Percentiles rank a stretch among this genome's conserved stretches.
Conservation (phyloP, 768 basidiomycete genomes). For the Calocera cornea region DNA sequence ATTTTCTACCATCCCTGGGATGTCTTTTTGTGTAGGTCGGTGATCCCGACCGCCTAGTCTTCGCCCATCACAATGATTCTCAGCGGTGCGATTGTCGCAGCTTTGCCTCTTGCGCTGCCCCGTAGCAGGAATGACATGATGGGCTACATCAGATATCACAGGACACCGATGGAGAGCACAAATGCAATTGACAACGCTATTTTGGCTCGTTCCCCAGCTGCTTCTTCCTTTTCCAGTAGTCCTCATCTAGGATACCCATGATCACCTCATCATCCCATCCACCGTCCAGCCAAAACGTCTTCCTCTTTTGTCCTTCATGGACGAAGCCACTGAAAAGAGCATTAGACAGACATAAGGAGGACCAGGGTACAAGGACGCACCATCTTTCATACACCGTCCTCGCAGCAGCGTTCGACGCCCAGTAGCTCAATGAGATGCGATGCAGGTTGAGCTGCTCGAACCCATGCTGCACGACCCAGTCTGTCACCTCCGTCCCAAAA, state of each 20-base stretch:
- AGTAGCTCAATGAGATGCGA: conserved; percentile 30
- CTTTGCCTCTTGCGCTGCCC: too few species aligned
- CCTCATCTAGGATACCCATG: not conserved
- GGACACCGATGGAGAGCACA: too few species aligned
- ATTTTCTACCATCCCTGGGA: too few species aligned
- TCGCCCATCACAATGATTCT: too few species aligned
- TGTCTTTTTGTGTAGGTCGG: too few species aligned
- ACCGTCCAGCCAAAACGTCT: not conserved
- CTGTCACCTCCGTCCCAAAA: conserved; percentile 31
- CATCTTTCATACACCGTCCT: conserved; percentile 30
- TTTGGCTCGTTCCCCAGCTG: too few species aligned
- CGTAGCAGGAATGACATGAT: too few species aligned
- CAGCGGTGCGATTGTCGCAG: too few species aligned
- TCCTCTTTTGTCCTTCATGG: not conserved
- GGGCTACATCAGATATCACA: too few species aligned
- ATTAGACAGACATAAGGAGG: not conserved
- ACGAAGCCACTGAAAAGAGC: not conserved
- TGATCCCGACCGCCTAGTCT: too few species aligned
- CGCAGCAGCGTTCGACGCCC: conserved; percentile 29
- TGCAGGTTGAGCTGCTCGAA: conserved; percentile 31
- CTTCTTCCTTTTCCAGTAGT: not conserved
- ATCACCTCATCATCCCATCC: not conserved
- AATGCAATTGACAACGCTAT: too few species aligned
- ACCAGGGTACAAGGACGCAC: conserved; percentile 22
- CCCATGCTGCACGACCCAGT: conserved; percentile 30